These are phyloP conservation scores for Carex myosuroides DNA, from an alignment of 176 grass and related monocot genomes.

Conservation along the genomic window DNA sequence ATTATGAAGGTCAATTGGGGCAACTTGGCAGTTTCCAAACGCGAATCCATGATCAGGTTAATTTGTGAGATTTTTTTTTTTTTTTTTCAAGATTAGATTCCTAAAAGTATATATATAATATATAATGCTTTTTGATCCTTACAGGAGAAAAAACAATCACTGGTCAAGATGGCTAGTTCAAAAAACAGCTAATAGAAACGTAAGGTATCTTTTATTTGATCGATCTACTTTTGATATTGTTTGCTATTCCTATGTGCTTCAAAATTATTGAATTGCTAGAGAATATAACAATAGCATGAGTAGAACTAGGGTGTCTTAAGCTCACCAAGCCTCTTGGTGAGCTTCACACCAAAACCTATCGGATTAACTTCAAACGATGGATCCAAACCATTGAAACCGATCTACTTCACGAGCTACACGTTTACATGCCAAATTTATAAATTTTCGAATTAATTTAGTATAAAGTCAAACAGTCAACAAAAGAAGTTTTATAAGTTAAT, in stretches of 20 bases:
- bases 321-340: no score
- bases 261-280: neutral
- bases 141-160: conserved; percentile 15
- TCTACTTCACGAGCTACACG: no score
- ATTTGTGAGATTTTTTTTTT: neutral
- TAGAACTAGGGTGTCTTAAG: neutral
- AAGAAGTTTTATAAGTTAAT: no score
- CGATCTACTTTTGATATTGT: neutral
- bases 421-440: no score
- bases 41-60: conserved; percentile 55
- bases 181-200: conserved; percentile 11
- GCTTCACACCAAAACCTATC: no score
- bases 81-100: neutral
- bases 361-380: no score
- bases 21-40: conserved; percentile 63
- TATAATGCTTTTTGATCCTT: neutral
- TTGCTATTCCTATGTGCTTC: neutral
- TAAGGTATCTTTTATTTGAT: neutral
- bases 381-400: no score
- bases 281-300: neutral
- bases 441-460: no score
- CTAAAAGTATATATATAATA: neutral
- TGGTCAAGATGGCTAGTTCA: conserved; percentile 2
- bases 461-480: no score
- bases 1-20: conserved; percentile 79